phyloP scores from a whole-genome alignment of 192 early-diverging fungal genomes.

The Gigaspora rosea region DNA sequence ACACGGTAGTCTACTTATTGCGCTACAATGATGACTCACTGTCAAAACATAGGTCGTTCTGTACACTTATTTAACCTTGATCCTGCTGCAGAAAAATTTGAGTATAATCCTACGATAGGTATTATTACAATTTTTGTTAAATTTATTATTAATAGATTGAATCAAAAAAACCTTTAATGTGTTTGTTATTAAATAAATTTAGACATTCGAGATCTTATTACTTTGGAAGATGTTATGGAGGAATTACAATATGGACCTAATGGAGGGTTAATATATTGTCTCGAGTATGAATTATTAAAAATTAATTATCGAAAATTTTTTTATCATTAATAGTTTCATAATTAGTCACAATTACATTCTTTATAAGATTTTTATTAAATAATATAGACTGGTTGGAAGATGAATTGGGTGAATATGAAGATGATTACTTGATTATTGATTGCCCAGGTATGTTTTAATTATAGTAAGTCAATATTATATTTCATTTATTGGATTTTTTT shows the following conservation, averaged over 20 bases:
- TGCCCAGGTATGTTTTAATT: constrained; percentile 64
- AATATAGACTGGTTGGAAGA: constrained; percentile 98
- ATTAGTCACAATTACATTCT: neutral
- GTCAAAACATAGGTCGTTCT: constrained; percentile 75
- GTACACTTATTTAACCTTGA: constrained; percentile 97
- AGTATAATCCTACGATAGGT: constrained; percentile 88
- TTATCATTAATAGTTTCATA: neutral
- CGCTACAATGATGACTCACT: constrained; percentile 92
- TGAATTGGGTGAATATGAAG: constrained; percentile 84
- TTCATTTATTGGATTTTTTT: neutral
- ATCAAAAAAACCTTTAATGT: neutral
- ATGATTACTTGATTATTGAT: constrained; percentile 97
- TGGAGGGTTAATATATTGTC: constrained; percentile 94
- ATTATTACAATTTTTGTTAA: neutral
- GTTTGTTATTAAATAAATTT: constrained; percentile 16
- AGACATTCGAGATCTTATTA: constrained; percentile 95
- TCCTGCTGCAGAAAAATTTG: constrained; percentile 95
- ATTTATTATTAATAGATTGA: neutral
- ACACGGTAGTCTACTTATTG: constrained; percentile 82
- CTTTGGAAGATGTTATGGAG: constrained; percentile 97
- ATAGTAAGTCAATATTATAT: neutral
- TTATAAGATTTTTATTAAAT: constrained; percentile 74
- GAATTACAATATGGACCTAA: constrained; percentile 98
- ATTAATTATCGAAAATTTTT: neutral
- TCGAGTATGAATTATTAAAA: constrained; percentile 63